phyloP scores from a whole-genome alignment of 108 stramenopile species.

The Schizochytrium sp. region DNA sequence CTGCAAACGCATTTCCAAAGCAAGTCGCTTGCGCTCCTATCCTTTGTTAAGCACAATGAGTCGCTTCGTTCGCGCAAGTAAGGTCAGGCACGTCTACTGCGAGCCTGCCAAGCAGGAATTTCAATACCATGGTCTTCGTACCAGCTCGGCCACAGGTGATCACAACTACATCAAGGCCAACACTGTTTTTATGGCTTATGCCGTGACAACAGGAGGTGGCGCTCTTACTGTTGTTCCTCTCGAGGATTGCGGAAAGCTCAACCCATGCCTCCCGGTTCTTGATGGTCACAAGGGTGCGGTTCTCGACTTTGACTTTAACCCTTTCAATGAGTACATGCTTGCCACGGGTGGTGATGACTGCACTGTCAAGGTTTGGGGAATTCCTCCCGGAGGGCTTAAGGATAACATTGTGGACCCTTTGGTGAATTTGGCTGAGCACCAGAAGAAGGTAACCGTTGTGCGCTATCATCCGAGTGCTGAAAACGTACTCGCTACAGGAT shows the following conservation, averaged over 20 bases:
- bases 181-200: slow-evolving; percentile 94
- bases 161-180: slow-evolving; percentile 99
- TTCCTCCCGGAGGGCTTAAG: slow-evolving; percentile 92
- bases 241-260: slow-evolving; percentile 87
- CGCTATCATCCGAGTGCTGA: slow-evolving; percentile 91
- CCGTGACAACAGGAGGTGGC: slow-evolving; percentile 93
- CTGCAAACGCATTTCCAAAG: background rate
- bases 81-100: slow-evolving; percentile 60
- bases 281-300: slow-evolving; percentile 93
- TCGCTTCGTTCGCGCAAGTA: slow-evolving; percentile 14
- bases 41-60: background rate
- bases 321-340: slow-evolving; percentile 94
- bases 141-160: slow-evolving; percentile 94
- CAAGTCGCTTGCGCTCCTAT: background rate
- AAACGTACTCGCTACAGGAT: slow-evolving; percentile 87
- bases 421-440: slow-evolving; percentile 89
- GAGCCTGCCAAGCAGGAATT: slow-evolving; percentile 51
- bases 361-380: slow-evolving; percentile 95
- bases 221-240: slow-evolving; percentile 87
- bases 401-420: slow-evolving; percentile 85
- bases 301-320: slow-evolving; percentile 96
- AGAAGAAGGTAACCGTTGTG: slow-evolving; percentile 91
- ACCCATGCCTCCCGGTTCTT: slow-evolving; percentile 82
- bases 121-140: slow-evolving; percentile 79
- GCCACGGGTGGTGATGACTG: slow-evolving; percentile 90